Evolutionary conservation across 805 yeast species (phyloP), one percentile per base, ranked within the genome.

Genomic region (Barnettozyma sp.): DNA sequence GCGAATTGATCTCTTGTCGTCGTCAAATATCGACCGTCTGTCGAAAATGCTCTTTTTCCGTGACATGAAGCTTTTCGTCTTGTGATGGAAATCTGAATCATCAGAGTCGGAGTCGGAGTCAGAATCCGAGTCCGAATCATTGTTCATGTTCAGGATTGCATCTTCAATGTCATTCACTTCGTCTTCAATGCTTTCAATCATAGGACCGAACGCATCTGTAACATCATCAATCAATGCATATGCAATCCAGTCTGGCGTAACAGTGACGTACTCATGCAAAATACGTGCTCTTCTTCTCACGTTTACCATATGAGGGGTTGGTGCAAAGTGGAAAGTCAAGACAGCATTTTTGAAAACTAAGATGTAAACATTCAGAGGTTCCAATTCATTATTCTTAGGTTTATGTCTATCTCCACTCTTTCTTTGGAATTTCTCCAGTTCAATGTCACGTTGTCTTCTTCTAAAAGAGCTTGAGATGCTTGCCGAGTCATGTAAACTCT

Each of bases 111-210:
- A 53, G 20, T 44, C 44, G 31, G 38, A 36, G 12, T 39, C 35
- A 15, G 38, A 42, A 7, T 42, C 47, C 26, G 60, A 63, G 12
- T 59, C 60, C 17, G 62, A 68, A 19, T 60, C 66, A 34, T 55
- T 79, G 56, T 90, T 94, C 90, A 92, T 81, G 38, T 71, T 70
- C 49, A 92, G 64, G 35, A 92, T 90, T 3, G 88, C 82, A 51
- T 90, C 96, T 52, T 92, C 98, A 43, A 92, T 92, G n/a, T 76
- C 71, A 55, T 87, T 86, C 16, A 92, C 97, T 50, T 92, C 98
- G 40, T 79, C 86, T 54, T 92, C 97, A 35, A 92, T 88, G 31
- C 90, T 75, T 40, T 85, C 94, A 43, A 92, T 88, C 81, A 92
- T 76, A 3, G 98, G 98, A 1, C 94, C 97, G 66, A 85, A 92